These are phyloP conservation scores for Kalmusia sp. DNA, from an alignment of 2,329 filamentous ascomycete genomes.

Conservation along the genomic window DNA sequence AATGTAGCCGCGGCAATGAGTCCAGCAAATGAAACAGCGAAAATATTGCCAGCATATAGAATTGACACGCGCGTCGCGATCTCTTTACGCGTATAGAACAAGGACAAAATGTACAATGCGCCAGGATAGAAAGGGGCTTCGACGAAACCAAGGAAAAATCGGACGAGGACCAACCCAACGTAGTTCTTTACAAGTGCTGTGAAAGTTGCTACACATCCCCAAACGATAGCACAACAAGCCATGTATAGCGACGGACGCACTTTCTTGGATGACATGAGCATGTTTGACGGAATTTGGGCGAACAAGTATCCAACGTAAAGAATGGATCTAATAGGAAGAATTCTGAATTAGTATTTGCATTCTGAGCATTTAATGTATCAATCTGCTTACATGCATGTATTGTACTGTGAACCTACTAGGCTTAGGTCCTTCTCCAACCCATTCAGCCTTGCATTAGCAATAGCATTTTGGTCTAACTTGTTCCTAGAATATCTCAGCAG, in stretches of 20 bases:
- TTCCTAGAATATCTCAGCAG: constrained; percentile 23
- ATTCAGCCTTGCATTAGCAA: constrained; percentile 68
- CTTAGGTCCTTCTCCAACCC: constrained; percentile 62
- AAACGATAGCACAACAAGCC: constrained; percentile 38
- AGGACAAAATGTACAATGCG: constrained; percentile 65
- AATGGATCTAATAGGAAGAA: constrained; percentile 11
- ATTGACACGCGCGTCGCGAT: constrained; percentile 39
- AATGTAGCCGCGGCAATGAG: constrained; percentile 39
- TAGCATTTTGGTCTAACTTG: constrained; percentile 65
- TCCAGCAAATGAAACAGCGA: constrained; percentile 49
- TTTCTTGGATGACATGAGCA: constrained; percentile 47
- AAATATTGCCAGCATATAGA: constrained; percentile 46
- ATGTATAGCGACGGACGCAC: constrained; percentile 42
- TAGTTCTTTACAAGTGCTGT: constrained; percentile 37
- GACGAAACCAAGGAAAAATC: constrained; percentile 38
- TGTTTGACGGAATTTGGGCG: constrained; percentile 51
- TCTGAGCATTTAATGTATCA: constrained; percentile 29
- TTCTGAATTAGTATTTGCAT: not conserved
- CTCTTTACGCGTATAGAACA: constrained; percentile 68
- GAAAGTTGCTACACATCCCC: constrained; percentile 39
- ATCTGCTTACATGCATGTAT: constrained; percentile 53
- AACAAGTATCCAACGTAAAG: constrained; percentile 32
- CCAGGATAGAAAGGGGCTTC: constrained; percentile 63
- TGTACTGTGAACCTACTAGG: constrained; percentile 32
- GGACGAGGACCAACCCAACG: constrained; percentile 32